These are phyloP conservation scores for Phytophthora idaei DNA, from an alignment of 352 stramenopile species.

Conservation along the genomic window DNA sequence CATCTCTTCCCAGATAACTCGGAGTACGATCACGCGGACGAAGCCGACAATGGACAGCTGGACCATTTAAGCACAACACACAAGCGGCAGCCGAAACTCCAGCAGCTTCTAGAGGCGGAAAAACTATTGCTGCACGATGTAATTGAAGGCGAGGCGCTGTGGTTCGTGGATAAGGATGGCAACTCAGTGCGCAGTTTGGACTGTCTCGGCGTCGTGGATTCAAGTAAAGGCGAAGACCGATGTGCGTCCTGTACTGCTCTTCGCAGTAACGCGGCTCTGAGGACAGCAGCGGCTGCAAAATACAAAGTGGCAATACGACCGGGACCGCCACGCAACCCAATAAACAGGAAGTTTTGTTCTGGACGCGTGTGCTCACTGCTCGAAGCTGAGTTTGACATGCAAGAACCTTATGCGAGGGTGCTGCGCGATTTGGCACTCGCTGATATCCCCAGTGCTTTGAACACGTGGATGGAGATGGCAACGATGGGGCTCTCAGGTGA, in stretches of 20 bases:
- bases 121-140: slow-evolving; percentile 77
- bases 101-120: slow-evolving; percentile 54
- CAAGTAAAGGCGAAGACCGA: slow-evolving; percentile 40
- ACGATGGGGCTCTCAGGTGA: slow-evolving; percentile 67
- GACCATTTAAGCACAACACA: background rate
- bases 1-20: slow-evolving; percentile 48
- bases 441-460: slow-evolving; percentile 50
- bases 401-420: slow-evolving; percentile 51
- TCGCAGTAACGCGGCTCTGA: slow-evolving; percentile 57
- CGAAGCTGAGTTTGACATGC: slow-evolving; percentile 63
- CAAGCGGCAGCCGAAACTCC: slow-evolving; percentile 34
- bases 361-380: slow-evolving; percentile 56
- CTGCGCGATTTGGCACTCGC: slow-evolving; percentile 63
- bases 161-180: slow-evolving; percentile 84
- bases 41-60: slow-evolving; percentile 9
- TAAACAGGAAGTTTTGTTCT: slow-evolving; percentile 67
- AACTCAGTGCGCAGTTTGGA: slow-evolving; percentile 72
- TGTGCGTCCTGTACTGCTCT: slow-evolving; percentile 58
- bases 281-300: slow-evolving; percentile 40
- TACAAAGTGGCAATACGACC: slow-evolving; percentile 45
- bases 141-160: slow-evolving; percentile 71
- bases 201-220: slow-evolving; percentile 58
- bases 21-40: slow-evolving; percentile 20
- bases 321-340: slow-evolving; percentile 45
- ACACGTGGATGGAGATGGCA: slow-evolving; percentile 70